phyloP scores from a whole-genome alignment of 1,139 yeast genomes.

The Ogataea hybrid region DNA sequence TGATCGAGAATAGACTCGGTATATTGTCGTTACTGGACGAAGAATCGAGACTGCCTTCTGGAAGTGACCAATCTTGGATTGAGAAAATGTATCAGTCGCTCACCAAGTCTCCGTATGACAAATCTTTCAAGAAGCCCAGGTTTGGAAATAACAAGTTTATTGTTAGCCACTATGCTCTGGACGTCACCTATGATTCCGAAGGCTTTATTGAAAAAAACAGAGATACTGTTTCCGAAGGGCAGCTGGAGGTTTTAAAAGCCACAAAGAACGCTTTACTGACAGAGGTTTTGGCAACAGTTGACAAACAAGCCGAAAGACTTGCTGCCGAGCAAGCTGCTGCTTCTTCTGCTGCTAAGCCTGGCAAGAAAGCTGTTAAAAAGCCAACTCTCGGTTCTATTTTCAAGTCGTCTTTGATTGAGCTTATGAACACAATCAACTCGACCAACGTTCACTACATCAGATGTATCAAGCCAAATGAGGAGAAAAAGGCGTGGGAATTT shows the following conservation, averaged over 20 bases:
- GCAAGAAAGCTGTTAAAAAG: slow-evolving; percentile 57
- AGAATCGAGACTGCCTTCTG: slow-evolving; percentile 93
- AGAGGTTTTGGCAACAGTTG: slow-evolving; percentile 63
- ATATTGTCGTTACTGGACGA: slow-evolving; percentile 87
- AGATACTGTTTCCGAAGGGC: slow-evolving; percentile 97
- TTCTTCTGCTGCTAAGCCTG: slow-evolving; percentile 30
- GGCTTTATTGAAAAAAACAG: slow-evolving; percentile 97
- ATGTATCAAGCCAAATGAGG: slow-evolving; percentile 95
- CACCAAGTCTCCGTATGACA: slow-evolving; percentile 73
- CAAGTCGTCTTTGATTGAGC: slow-evolving; percentile 86
- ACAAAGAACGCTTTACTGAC: slow-evolving; percentile 65
- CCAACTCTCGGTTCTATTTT: slow-evolving; percentile 96
- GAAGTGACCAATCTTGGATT: slow-evolving; percentile 90
- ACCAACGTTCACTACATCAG: slow-evolving; percentile 96
- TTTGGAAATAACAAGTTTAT: slow-evolving; percentile 91
- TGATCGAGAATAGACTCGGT: slow-evolving; percentile 89
- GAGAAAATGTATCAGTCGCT: slow-evolving; percentile 86
- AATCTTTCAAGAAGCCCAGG: slow-evolving; percentile 89
- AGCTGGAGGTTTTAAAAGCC: slow-evolving; percentile 75
- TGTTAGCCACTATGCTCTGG: slow-evolving; percentile 92
- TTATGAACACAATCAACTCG: slow-evolving; percentile 89
- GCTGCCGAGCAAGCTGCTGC: slow-evolving; percentile 45
- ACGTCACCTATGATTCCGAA: slow-evolving; percentile 87
- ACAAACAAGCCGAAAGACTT: slow-evolving; percentile 55
- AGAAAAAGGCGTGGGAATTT: slow-evolving; percentile 93